Evolutionary conservation across 768 basidiomycete genomes (phyloP).

Genomic region (Coprinellus micaceus): DNA sequence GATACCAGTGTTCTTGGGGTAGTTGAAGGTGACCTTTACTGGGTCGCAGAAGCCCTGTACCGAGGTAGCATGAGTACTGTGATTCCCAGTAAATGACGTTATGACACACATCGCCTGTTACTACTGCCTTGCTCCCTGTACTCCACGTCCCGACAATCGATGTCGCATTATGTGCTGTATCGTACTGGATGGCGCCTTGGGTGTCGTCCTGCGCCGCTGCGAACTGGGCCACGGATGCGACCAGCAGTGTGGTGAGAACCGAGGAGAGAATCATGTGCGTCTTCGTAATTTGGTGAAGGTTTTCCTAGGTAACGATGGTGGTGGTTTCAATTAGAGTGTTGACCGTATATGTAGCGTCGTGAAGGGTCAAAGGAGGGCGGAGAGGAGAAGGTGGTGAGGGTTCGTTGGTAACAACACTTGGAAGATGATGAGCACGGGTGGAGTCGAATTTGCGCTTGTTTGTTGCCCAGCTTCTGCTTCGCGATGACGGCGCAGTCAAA

Average conservation of each 20-base stretch:
- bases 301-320: neutral
- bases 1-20: slow-evolving; percentile 83
- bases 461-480: slow-evolving; percentile 12
- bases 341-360: slow-evolving; percentile 1
- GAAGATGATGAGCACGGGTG: slow-evolving; percentile 27
- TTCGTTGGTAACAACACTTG: too few species aligned
- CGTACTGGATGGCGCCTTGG: slow-evolving; percentile 33
- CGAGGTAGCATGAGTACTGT: slow-evolving; percentile 11
- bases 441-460: slow-evolving; percentile 30
- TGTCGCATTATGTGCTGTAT: slow-evolving; percentile 61
- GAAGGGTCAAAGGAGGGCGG: slow-evolving; percentile 10
- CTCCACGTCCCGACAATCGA: slow-evolving; percentile 80
- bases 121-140: slow-evolving; percentile 70
- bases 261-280: slow-evolving; percentile 39
- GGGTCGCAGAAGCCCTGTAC: slow-evolving; percentile 81
- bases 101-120: slow-evolving; percentile 76
- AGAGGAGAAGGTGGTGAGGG: slow-evolving; percentile 12
- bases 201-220: slow-evolving; percentile 30
- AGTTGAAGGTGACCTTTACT: slow-evolving; percentile 73
- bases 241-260: slow-evolving; percentile 35
- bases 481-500: slow-evolving; percentile 2
- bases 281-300: slow-evolving; percentile 11
- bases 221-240: slow-evolving; percentile 35
- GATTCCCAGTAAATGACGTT: slow-evolving; percentile 1
- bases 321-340: neutral